Percentiles rank a stretch among this genome's conserved stretches.
Evolutionary conservation across 805 yeast species (phyloP).

Genomic region (Candida awuae): DNA sequence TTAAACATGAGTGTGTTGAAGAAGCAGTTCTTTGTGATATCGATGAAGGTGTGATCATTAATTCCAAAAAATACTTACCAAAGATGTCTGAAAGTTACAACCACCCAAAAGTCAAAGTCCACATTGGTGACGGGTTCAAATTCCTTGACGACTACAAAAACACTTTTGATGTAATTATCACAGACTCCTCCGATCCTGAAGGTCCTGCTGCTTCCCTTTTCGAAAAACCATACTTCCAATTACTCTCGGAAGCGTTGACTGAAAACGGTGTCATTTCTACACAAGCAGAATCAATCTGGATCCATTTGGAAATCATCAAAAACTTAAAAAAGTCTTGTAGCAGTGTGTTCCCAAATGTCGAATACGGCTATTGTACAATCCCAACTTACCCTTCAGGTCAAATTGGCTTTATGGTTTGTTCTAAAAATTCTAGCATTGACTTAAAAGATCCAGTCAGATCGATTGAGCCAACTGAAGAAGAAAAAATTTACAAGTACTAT

Average conservation of each 20-base stretch:
- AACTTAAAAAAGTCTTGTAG: constrained; percentile 75
- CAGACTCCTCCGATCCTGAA: constrained; percentile 97
- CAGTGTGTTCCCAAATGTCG: constrained; percentile 84
- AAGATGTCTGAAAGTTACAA: constrained; percentile 74
- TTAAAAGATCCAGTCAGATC: constrained; percentile 65
- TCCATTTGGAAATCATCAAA: constrained; percentile 77
- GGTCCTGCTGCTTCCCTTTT: constrained; percentile 95
- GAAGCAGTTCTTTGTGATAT: constrained; percentile 90
- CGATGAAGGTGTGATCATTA: constrained; percentile 85
- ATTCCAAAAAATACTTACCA: constrained; percentile 82
- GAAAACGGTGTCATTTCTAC: constrained; percentile 88
- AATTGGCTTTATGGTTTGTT: constrained; percentile 96
- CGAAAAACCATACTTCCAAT: constrained; percentile 85
- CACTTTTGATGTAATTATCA: constrained; percentile 89
- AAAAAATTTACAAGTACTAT: constrained; percentile 68
- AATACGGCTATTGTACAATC: constrained; percentile 83
- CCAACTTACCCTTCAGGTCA: constrained; percentile 98
- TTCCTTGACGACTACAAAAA: constrained; percentile 76
- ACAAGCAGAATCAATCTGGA: constrained; percentile 94
- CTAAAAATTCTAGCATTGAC: constrained; percentile 59
- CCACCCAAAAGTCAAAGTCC: constrained; percentile 85
- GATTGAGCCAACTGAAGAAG: constrained; percentile 54
- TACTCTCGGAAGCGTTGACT: constrained; percentile 80
- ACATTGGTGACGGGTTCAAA: constrained; percentile 97
- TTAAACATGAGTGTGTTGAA: constrained; percentile 81